Conservation (phyloP, 208 protist species). For the Trypanosoma cruzi region DNA sequence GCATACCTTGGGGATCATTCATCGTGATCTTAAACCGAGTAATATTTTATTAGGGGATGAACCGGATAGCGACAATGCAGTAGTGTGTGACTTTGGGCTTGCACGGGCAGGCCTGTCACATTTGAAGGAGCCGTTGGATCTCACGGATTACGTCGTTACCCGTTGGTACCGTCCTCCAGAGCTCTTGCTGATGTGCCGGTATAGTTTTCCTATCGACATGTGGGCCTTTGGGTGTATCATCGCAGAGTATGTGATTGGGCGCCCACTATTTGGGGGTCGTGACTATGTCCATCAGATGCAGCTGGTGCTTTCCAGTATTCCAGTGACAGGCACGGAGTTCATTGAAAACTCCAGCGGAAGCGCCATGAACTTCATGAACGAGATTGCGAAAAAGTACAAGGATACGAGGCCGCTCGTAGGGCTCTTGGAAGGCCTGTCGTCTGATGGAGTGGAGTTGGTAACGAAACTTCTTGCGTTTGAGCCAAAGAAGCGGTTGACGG, state of each 20-base stretch:
- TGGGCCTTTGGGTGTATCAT: constrained; percentile 99
- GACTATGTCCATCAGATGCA: constrained; percentile 92
- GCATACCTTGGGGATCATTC: constrained; percentile 96
- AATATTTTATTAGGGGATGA: constrained; percentile 94
- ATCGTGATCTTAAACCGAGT: constrained; percentile 96
- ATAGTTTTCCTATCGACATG: constrained; percentile 95
- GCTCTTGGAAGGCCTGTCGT: constrained; percentile 50
- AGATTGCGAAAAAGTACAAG: constrained; percentile 75
- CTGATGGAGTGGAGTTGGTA: constrained; percentile 86
- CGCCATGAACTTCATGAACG: constrained; percentile 61
- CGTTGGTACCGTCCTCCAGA: constrained; percentile 99
- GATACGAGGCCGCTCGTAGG: constrained; percentile 54
- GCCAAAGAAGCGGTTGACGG: constrained; percentile 89
- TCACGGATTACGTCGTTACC: constrained; percentile 98
- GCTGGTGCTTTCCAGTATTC: constrained; percentile 82
- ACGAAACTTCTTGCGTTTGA: constrained; percentile 92
- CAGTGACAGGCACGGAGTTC: constrained; percentile 68
- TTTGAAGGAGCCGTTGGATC: constrained; percentile 72
- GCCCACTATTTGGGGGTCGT: constrained; percentile 82
- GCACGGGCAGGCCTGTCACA: constrained; percentile 74
- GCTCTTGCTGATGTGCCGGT: constrained; percentile 96
- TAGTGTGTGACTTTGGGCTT: constrained; percentile 95
- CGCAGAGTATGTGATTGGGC: constrained; percentile 94
- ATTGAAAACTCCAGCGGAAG: constrained; percentile 49
- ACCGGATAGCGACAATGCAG: constrained; percentile 76